phyloP scores from a whole-genome alignment of 176 grass and related monocot species.

The Neostapfia colusana region DNA sequence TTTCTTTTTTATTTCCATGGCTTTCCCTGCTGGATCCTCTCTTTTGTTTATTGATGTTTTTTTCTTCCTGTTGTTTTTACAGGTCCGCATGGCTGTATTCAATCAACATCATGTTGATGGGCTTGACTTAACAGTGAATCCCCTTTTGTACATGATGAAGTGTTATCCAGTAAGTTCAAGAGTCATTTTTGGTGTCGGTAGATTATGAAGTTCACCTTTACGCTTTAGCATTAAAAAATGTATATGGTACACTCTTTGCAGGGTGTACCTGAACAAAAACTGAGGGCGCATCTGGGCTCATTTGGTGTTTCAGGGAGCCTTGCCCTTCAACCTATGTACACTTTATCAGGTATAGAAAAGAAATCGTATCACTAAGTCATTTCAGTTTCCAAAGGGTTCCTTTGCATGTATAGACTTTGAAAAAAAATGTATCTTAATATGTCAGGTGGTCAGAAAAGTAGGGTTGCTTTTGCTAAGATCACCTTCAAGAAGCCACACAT shows the following conservation, averaged over 20 bases:
- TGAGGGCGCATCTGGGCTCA: slow-evolving; percentile 89
- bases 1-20: not conserved
- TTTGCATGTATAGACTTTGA: not conserved
- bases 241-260: slow-evolving; percentile 43
- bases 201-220: slow-evolving; percentile 3
- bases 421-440: slow-evolving; percentile 31
- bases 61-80: slow-evolving; percentile 4
- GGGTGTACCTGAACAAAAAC: slow-evolving; percentile 95
- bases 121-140: slow-evolving; percentile 84
- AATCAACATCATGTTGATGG: slow-evolving; percentile 98
- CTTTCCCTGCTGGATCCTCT: slow-evolving; percentile 1
- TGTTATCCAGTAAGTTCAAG: slow-evolving; percentile 79
- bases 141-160: slow-evolving; percentile 97
- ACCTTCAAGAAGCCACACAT: slow-evolving; percentile 98
- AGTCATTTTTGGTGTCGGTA: not conserved
- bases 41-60: slow-evolving; percentile 31
- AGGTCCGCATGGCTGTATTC: slow-evolving; percentile 98
- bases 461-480: slow-evolving; percentile 93
- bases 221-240: slow-evolving; percentile 3
- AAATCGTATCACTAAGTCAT: not conserved
- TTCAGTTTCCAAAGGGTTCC: not conserved
- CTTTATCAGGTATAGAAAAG: slow-evolving; percentile 65
- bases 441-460: slow-evolving; percentile 96
- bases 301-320: slow-evolving; percentile 86
- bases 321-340: slow-evolving; percentile 95